A percentile compares a stretch with the other conserved stretches of the same genome.
These are phyloP conservation scores for Cutaneotrichosporon mucoides DNA, from an alignment of 1,284 basidiomycete species.

Conservation along the genomic window DNA sequence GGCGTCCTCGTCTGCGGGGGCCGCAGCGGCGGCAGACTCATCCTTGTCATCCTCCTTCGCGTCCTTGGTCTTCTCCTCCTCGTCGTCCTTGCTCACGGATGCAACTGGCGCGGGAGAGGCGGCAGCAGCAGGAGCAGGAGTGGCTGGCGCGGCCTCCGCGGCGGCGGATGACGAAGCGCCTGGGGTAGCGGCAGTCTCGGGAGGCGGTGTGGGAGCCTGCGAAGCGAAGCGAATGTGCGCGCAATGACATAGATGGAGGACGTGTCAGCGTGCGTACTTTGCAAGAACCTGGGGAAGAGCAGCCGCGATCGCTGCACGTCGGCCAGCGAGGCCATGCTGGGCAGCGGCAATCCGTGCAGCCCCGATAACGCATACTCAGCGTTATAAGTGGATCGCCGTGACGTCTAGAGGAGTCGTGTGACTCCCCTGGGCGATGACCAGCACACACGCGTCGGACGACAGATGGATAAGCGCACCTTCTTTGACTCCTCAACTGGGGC, in stretches of 20 bases:
- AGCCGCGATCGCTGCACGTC: too few relatives aligned
- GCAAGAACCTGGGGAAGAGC: too few relatives aligned
- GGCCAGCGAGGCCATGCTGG: too few relatives aligned
- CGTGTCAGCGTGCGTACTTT: neutral
- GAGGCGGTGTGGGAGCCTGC: neutral
- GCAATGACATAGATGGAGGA: neutral
- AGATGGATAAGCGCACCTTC: neutral
- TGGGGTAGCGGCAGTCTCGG: neutral
- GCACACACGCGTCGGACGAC: neutral
- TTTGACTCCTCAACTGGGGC: neutral
- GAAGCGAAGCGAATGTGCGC: neutral
- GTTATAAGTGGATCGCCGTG: neutral
- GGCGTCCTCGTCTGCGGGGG: neutral
- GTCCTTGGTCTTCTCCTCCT: too few relatives aligned
- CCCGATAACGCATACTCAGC: neutral
- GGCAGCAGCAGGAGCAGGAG: neutral
- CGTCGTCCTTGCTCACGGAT: too few relatives aligned
- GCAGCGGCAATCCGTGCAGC: too few relatives aligned
- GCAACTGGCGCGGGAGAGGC: neutral
- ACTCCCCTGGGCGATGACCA: neutral
- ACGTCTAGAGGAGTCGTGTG: neutral
- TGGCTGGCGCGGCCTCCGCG: neutral
- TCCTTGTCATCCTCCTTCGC: neutral
- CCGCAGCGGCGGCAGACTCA: neutral
- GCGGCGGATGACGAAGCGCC: neutral